Conservation (phyloP, 768 basidiomycete genomes). For the Kwoniella bestiolae region DNA sequence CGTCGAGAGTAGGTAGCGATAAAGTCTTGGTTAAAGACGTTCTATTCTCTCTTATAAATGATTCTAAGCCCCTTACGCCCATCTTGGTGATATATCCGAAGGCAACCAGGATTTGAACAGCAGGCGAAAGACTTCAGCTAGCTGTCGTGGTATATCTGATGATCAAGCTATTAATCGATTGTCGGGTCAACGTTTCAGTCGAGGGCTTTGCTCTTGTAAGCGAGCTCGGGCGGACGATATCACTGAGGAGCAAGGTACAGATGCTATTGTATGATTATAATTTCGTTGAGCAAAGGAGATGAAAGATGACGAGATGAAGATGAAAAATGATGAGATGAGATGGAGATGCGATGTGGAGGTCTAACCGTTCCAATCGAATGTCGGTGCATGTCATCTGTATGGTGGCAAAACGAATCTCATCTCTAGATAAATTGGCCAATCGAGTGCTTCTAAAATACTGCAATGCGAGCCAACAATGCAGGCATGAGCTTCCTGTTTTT, state of each 20-base stretch:
- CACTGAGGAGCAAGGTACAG: neutral
- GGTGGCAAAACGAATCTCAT: neutral
- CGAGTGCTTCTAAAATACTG: neutral
- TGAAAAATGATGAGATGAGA: neutral
- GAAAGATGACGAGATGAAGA: neutral
- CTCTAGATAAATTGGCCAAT: neutral
- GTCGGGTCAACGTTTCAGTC: no score
- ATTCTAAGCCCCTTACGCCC: constrained; percentile 56
- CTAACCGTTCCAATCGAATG: neutral
- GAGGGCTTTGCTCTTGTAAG: neutral
- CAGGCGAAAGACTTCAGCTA: no score
- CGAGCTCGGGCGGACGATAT: neutral
- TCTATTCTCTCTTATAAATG: constrained; percentile 55
- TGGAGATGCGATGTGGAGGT: constrained; percentile 14
- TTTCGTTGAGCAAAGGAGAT: neutral
- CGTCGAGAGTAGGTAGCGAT: constrained; percentile 14
- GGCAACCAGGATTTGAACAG: neutral
- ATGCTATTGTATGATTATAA: neutral
- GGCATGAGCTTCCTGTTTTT: no score
- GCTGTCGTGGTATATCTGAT: no score
- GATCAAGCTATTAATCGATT: no score
- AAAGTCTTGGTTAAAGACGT: constrained; percentile 46
- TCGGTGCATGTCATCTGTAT: neutral
- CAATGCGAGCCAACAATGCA: no score
- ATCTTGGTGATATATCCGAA: constrained; percentile 30